Conservation (phyloP, 2,329 filamentous ascomycete genomes). For the Thelonectria blattea region DNA sequence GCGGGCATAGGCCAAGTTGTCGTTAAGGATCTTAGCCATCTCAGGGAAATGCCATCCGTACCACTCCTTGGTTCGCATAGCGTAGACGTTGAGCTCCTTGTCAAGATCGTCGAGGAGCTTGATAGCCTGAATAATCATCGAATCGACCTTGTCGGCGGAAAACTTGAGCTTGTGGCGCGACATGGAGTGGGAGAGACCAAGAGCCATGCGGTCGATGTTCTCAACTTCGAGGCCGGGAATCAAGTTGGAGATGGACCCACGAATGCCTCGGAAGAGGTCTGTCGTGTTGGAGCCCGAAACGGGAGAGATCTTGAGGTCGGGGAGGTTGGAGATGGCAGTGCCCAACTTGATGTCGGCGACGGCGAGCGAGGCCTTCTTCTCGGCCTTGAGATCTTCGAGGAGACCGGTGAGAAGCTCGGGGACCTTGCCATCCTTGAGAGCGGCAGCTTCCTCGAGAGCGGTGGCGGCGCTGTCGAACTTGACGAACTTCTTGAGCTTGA, state of each 20-base stretch:
- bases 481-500: slow-evolving; percentile 96
- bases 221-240: slow-evolving; percentile 86
- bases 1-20: slow-evolving; percentile 92
- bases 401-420: slow-evolving; percentile 83
- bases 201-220: slow-evolving; percentile 90
- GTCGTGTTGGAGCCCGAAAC: slow-evolving; percentile 67
- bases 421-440: slow-evolving; percentile 92
- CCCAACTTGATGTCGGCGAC: slow-evolving; percentile 94
- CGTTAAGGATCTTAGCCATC: slow-evolving; percentile 94
- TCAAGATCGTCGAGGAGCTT: slow-evolving; percentile 93
- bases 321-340: slow-evolving; percentile 89
- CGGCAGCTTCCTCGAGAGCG: slow-evolving; percentile 88
- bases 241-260: slow-evolving; percentile 85
- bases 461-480: slow-evolving; percentile 95
- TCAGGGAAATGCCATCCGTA: slow-evolving; percentile 99
- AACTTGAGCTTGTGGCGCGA: slow-evolving; percentile 99
- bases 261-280: slow-evolving; percentile 94
- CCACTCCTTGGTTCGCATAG: slow-evolving; percentile 99
- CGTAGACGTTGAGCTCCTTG: slow-evolving; percentile 98
- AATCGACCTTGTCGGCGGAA: slow-evolving; percentile 97
- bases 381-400: slow-evolving; percentile 89
- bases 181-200: slow-evolving; percentile 96
- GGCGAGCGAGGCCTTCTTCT: slow-evolving; percentile 95
- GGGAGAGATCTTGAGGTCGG: slow-evolving; percentile 82
- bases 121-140: slow-evolving; percentile 99